Evolutionary conservation across 495 filamentous ascomycete genomes (phyloP), one percentile per base, ranked within the genome.

Genomic region (Durotheca rogersii): DNA sequence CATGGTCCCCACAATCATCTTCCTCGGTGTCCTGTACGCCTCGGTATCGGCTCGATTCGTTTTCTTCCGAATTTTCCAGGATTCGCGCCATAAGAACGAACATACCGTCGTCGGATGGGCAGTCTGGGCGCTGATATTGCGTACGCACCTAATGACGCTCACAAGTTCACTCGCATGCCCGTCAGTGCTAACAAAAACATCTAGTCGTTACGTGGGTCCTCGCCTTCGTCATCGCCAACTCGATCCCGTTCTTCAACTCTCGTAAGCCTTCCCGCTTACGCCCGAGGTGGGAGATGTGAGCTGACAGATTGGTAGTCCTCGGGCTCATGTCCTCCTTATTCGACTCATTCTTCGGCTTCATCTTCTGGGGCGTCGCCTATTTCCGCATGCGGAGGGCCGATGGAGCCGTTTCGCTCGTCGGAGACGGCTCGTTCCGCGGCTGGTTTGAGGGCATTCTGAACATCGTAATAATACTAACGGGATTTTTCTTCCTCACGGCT

Each of bases 271-370:
- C 17, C 11, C 12, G 3, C 7, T 10, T 15, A 4, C 0, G 11
- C 41, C 12, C 16, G 27, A 14, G 4, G 7, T 18, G 1, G 10
- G n/a, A n/a, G n/a, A n/a, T 17, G 4, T 4, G 9, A 14, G 14
- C 51, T 66, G 29, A 64, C 48, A 7, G 33, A 18, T 30, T 4
- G 2, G 27, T 15, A 75, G 71, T 95, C 27, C 74, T 92, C 7
- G 85, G 84, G 6, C 78, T 95, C 41, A 90, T 94, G 88, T 91
- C 87, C 54, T 87, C 88, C 12, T 79, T 95, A 10, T 95, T 95
- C 58, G 89, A 95, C 67, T 89, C 86, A 17, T 94, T 93, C 72
- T 95, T 95, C 51, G 89, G 89, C 12, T 95, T 92, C 71, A 92
- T 94, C 60, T 95, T 93, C 77, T 95, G 89, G 89, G 89, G 89